Percentiles rank a stretch among this genome's conserved stretches.
Conservation (phyloP, 306 rosid species). For the Lupinus albus region DNA sequence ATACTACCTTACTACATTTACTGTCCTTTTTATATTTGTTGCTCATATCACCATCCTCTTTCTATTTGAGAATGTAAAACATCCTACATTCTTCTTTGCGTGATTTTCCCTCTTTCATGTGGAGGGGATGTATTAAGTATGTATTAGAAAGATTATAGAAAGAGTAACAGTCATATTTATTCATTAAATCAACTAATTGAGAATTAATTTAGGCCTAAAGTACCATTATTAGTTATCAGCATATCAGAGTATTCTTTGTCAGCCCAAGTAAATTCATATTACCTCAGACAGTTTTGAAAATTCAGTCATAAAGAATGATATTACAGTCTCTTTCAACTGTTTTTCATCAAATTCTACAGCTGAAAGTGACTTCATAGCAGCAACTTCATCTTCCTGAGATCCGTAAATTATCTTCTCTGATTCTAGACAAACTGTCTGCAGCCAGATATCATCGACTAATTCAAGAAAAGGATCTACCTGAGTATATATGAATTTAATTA, state of each 20-base stretch:
- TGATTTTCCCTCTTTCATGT: not conserved
- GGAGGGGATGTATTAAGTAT: slow-evolving; percentile 6
- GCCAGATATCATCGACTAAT: slow-evolving; percentile 65
- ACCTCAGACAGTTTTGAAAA: slow-evolving; percentile 76
- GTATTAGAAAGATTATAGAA: slow-evolving; percentile 16
- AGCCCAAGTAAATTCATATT: slow-evolving; percentile 40
- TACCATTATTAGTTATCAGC: slow-evolving; percentile 33
- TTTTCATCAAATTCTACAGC: slow-evolving; percentile 60
- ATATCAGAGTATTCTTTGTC: slow-evolving; percentile 17
- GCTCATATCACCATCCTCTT: slow-evolving; percentile 6
- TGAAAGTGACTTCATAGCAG: slow-evolving; percentile 67
- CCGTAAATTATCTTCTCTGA: slow-evolving; percentile 54
- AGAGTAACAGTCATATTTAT: slow-evolving; percentile 27
- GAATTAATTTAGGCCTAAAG: slow-evolving; percentile 12
- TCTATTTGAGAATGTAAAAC: not conserved
- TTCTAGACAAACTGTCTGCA: slow-evolving; percentile 62
- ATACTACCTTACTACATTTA: not conserved
- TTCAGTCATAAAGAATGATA: slow-evolving; percentile 65
- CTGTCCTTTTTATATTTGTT: slow-evolving; percentile 1
- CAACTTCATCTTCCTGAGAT: slow-evolving; percentile 72
- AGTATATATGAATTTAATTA: slow-evolving; percentile 37
- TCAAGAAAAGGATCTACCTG: slow-evolving; percentile 93
- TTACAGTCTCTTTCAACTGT: slow-evolving; percentile 66
- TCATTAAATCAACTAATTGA: slow-evolving; percentile 14
- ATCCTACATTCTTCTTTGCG: not conserved